phyloP scores from a whole-genome alignment of 805 yeast species.

The Kodamaea sagamina region DNA sequence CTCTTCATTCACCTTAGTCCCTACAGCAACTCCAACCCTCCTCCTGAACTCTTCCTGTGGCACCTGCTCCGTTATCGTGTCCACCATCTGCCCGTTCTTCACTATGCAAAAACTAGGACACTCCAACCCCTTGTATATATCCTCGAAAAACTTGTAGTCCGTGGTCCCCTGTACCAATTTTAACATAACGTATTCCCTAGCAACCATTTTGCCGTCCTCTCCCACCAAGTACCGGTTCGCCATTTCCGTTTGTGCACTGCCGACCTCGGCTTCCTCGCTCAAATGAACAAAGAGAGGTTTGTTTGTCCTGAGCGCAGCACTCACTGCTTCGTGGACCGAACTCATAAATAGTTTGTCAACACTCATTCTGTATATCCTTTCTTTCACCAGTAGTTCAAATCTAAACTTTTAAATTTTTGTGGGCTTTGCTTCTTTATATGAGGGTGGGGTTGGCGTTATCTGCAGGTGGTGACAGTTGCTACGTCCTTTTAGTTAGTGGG shows the following conservation, averaged over 20 bases:
- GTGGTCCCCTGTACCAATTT: conserved; percentile 19
- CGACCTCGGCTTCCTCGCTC: conserved; percentile 13
- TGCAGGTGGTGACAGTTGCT: too few relatives aligned
- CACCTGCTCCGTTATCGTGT: conserved; percentile 35
- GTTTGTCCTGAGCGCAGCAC: conserved; percentile 17
- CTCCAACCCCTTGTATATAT: conserved; percentile 52
- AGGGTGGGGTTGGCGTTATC: too few relatives aligned
- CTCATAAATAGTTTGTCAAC: conserved; percentile 18
- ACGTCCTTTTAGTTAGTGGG: too few relatives aligned
- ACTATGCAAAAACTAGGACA: conserved; percentile 62
- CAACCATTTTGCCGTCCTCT: not conserved
- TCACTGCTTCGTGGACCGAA: conserved; percentile 28
- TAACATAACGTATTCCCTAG: conserved; percentile 16
- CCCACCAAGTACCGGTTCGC: conserved; percentile 16
- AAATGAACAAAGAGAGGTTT: conserved; percentile 30
- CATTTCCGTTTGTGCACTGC: conserved; percentile 15
- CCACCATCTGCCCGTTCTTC: conserved; percentile 48
- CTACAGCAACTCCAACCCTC: not conserved
- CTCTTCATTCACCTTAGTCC: not conserved
- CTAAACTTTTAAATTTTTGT: not conserved
- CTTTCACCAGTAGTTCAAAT: not conserved
- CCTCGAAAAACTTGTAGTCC: conserved; percentile 42
- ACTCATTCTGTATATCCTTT: conserved; percentile 4
- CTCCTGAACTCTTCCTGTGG: not conserved
- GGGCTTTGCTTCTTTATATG: conserved; percentile 3